phyloP scores from a whole-genome alignment of 2,329 filamentous ascomycete genomes.

The Monilinia laxa region DNA sequence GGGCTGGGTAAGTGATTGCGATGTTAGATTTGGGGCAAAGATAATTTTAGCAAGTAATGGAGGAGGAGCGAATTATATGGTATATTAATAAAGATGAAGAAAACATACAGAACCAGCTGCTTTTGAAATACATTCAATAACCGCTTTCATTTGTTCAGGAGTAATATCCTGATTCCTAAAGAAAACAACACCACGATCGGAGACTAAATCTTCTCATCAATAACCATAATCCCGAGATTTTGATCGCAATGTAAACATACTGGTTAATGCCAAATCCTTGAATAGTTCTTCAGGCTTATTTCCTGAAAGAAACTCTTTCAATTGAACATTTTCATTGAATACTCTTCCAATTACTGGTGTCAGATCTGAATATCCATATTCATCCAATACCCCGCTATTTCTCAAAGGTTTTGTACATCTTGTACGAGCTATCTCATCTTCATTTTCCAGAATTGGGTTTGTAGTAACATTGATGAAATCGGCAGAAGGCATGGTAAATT shows the following conservation, averaged over 20 bases:
- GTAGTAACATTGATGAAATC: constrained; percentile 8
- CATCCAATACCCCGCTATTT: constrained; percentile 29
- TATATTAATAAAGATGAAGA: background rate
- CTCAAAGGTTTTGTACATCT: constrained; percentile 21
- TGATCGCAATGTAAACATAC: constrained; percentile 37
- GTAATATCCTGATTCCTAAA: constrained; percentile 50
- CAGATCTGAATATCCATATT: constrained; percentile 28
- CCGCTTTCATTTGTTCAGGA: constrained; percentile 45
- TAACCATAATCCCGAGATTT: background rate
- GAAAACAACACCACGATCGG: constrained; percentile 59
- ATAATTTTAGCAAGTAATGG: background rate
- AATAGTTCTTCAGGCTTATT: constrained; percentile 40
- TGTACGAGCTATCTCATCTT: constrained; percentile 20
- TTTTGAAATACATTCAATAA: constrained; percentile 41
- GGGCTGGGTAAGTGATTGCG: constrained; percentile 20
- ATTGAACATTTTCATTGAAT: constrained; percentile 52
- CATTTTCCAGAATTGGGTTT: constrained; percentile 1
- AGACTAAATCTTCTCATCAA: constrained; percentile 50
- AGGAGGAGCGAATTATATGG: background rate
- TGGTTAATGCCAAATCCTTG: constrained; percentile 54
- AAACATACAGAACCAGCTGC: constrained; percentile 21
- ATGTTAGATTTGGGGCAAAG: background rate
- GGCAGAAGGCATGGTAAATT: constrained; percentile 12
- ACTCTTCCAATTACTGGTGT: constrained; percentile 50
- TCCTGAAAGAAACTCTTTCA: constrained; percentile 54